phyloP scores from a whole-genome alignment of 192 early-diverging fungal species.

The Jimgerdemannia lactiflua region DNA sequence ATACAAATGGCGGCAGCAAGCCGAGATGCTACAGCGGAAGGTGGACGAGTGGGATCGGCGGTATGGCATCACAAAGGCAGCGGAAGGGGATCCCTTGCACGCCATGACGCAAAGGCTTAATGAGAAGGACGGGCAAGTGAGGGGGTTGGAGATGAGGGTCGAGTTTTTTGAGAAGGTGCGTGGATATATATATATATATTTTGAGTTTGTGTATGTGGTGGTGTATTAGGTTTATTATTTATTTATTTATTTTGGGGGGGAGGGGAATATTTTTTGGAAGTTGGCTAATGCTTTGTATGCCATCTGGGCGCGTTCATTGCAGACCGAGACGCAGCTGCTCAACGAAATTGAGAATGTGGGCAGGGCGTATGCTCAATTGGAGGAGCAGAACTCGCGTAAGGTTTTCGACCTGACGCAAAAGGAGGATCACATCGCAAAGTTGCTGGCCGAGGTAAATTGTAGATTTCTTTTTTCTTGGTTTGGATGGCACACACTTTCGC shows the following conservation, averaged over 20 bases:
- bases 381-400: slow-evolving; percentile 80
- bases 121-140: slow-evolving; percentile 48
- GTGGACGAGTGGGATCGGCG: slow-evolving; percentile 24
- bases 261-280: no score
- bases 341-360: slow-evolving; percentile 66
- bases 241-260: no score
- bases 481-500: no score
- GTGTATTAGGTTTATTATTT: no score
- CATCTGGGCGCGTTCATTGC: background rate
- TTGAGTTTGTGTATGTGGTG: no score
- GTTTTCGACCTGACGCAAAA: slow-evolving; percentile 74
- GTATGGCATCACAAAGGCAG: slow-evolving; percentile 15
- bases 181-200: no score
- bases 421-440: slow-evolving; percentile 74
- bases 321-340: slow-evolving; percentile 54
- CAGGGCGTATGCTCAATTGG: slow-evolving; percentile 71
- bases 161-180: slow-evolving; percentile 33
- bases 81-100: slow-evolving; percentile 27
- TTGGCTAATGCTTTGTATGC: no score
- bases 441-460: slow-evolving; percentile 65
- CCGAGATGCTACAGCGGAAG: slow-evolving; percentile 33
- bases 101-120: slow-evolving; percentile 24
- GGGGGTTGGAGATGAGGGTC: slow-evolving; percentile 54
- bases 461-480: background rate
- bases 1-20: slow-evolving; percentile 39